Evolutionary conservation across 805 yeast genomes (phyloP), one percentile per base, ranked within the genome.

Genomic region (Schizosaccharomyces lindneri): DNA sequence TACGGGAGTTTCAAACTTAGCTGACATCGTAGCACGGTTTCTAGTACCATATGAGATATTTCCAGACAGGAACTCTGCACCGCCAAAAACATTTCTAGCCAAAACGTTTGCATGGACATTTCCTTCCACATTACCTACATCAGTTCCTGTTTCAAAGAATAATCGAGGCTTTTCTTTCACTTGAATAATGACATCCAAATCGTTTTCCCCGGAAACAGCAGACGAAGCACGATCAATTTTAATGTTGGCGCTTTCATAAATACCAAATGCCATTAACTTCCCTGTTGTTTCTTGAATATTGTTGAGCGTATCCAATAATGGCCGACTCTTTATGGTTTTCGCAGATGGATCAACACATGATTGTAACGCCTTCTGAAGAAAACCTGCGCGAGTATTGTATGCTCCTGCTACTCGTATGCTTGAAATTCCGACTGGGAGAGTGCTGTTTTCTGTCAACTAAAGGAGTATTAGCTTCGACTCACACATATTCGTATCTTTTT

Each of bases 71-170:
- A 73, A 72, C 68, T 84, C 89, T 17, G 85, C 87, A n/a, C 83
- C 83, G 4, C 85, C 87, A 65, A 83, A 77, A 7, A 79, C 72
- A 67, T 83, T 83, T 55, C 76, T 70, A 63, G 76, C 74, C 70
- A 81, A 88, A 62, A 89, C 80, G 41, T 86, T 83, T 59, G 87
- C 76, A 68, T 89, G 88, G 0, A 97, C 97, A 68, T 86, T 93
- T 39, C 97, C 98, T 73, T 93, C 97, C 41, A 95, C 95, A 69
- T 93, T 90, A 1, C 97, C 97, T 6, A 93, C 80, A 70, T 88
- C 89, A 1, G 97, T 93, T 3, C 99, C 99, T 0, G 97, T 86
- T 67, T 85, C 85, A 61, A 95, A 89, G 63, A 79, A 77, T 66
- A 88, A 84, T 65, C 79, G 78, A 66, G 87, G 87, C 3, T 78